Percentiles rank a stretch among this genome's conserved stretches.
phyloP scores from a whole-genome alignment of 106 monocot genomes.

The Dactylorhiza incarnata region DNA sequence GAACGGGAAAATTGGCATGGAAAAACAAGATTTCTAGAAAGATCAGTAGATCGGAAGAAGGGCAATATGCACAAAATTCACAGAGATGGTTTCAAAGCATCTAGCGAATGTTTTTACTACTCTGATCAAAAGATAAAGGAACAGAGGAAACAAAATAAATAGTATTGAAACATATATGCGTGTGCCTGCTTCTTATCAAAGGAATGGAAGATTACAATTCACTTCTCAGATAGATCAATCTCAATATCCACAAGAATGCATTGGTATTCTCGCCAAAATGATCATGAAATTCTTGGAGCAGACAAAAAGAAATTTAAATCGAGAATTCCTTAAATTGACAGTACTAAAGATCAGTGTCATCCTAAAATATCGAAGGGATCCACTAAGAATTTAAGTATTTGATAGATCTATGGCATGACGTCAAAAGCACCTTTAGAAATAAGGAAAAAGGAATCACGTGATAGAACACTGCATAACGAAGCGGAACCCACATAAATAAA shows the following conservation, averaged over 20 bases:
- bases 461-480: background rate
- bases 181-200: background rate
- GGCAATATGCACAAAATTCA: background rate
- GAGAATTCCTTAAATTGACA: background rate
- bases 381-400: background rate
- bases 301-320: background rate
- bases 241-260: background rate
- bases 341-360: background rate
- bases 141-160: too few species aligned
- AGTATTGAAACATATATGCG: too few species aligned
- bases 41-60: background rate
- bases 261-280: background rate
- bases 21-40: background rate
- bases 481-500: background rate
- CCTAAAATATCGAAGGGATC: background rate
- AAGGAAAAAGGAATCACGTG: background rate
- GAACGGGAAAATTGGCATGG: background rate
- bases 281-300: background rate
- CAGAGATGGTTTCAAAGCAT: background rate
- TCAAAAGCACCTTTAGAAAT: background rate
- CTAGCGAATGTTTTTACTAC: background rate
- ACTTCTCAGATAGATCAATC: background rate
- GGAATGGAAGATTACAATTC: background rate
- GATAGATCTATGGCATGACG: background rate
- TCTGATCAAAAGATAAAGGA: too few species aligned